These are phyloP conservation scores for Martiniozyma abietophila DNA, from an alignment of 805 yeast genomes.

Conservation along the genomic window DNA sequence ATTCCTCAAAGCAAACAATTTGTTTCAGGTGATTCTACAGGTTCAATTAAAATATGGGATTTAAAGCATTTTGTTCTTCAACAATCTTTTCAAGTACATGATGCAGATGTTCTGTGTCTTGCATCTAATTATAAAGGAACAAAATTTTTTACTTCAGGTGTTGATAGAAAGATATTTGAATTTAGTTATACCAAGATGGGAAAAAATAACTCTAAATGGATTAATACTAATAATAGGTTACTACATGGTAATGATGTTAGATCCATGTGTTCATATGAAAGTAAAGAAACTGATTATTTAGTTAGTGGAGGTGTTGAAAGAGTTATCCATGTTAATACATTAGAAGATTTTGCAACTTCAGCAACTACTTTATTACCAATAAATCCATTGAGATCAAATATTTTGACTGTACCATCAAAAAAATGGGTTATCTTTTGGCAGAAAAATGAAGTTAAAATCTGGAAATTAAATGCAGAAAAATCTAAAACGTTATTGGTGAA, in stretches of 20 bases:
- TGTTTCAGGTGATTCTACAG: conserved; percentile 96
- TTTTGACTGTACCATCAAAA: conserved; percentile 33
- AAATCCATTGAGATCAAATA: conserved; percentile 17
- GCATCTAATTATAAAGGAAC: conserved; percentile 51
- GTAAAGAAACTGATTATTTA: conserved; percentile 57
- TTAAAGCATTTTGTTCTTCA: conserved; percentile 60
- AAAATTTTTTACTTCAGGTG: conserved; percentile 78
- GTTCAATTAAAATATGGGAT: conserved; percentile 91
- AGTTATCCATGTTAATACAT: conserved; percentile 55
- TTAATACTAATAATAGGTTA: conserved; percentile 62
- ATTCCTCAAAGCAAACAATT: conserved; percentile 59
- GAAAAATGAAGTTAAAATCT: conserved; percentile 71
- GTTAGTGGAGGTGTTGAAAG: conserved; percentile 82
- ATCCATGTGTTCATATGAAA: conserved; percentile 59
- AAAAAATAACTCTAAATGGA: conserved; percentile 50
- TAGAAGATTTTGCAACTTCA: conserved; percentile 61
- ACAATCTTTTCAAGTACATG: conserved; percentile 78
- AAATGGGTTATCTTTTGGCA: conserved; percentile 68
- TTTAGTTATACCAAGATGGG: conserved; percentile 42
- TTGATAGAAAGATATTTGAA: conserved; percentile 82
- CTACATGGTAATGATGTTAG: conserved; percentile 84
- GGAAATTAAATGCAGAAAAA: conserved; percentile 42
- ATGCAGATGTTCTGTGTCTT: conserved; percentile 81
- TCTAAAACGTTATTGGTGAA: conserved; percentile 56
- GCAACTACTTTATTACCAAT: conserved; percentile 63